phyloP scores from a whole-genome alignment of 1,284 basidiomycete genomes.

The Phylloporus sp. region DNA sequence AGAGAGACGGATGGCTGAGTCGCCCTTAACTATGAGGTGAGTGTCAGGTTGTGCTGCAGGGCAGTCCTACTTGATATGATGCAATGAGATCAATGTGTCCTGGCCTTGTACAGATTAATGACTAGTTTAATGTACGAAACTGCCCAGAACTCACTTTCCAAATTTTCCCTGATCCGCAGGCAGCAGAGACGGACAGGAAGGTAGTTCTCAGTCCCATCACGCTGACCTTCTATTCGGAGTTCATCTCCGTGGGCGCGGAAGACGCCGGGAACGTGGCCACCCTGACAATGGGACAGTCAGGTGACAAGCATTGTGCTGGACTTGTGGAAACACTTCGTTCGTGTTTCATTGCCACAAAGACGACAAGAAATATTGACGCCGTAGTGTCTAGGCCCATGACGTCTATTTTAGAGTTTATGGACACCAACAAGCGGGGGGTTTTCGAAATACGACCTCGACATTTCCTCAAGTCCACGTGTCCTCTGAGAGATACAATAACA shows the following conservation, averaged over 20 bases:
- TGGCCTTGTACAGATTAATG: background rate
- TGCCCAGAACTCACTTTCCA: background rate
- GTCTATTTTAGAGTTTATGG: background rate
- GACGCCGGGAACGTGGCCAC: background rate
- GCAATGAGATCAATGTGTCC: background rate
- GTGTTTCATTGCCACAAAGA: background rate
- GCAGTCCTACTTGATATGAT: background rate
- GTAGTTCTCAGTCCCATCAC: background rate
- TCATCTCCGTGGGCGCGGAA: conserved; percentile 15
- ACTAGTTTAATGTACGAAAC: background rate
- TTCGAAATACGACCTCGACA: background rate
- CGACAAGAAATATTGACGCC: background rate
- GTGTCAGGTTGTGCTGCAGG: too few relatives aligned
- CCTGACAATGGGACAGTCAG: background rate
- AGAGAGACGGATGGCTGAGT: conserved; percentile 1
- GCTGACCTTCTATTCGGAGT: background rate
- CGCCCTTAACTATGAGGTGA: background rate
- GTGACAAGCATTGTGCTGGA: too few relatives aligned
- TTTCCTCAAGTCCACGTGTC: conserved; percentile 9
- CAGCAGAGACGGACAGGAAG: background rate
- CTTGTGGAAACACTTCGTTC: background rate
- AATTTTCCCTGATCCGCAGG: background rate
- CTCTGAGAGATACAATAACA: too few relatives aligned
- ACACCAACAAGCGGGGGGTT: background rate
- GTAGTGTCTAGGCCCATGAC: background rate